Evolutionary conservation across 108 stramenopile genomes (phyloP), one percentile per base, ranked within the genome.

Genomic region (Fistulifera solaris): DNA sequence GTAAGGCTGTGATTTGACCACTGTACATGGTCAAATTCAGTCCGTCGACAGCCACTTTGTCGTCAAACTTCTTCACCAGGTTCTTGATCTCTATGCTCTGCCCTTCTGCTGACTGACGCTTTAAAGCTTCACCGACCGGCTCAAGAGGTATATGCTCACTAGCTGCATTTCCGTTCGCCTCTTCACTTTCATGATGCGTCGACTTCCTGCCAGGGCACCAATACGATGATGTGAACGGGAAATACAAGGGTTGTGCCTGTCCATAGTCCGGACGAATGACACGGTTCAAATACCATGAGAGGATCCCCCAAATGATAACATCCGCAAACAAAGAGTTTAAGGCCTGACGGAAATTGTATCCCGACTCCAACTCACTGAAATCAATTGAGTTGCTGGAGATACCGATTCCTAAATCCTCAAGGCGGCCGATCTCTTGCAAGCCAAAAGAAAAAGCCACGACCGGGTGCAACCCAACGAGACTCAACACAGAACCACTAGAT

Each of bases 201-300:
- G 41, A 40, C 17, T 31, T 58, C 28, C 59, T 52, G 23, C 52
- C 40, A 15, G 63, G 68, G 49, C 66, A 73, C 94, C 94, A 95
- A 54, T 85, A 95, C 21, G 72, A 65, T 7, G 58, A 58, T 3
- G 73, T 68, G 49, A 84, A 81, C 0, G 75, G 81, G 59, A 98
- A 98, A 63, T 89, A 77, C 69, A 61, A 88, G 11, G 87, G 84
- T 8, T 76, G 61, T 0, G 86, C 57, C 27, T 78, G 85, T 5
- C 96, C 96, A 61, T 66, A 95, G 55, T 94, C 96, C 14, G 71
- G 69, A 7, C 57, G 58, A 1, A 93, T 28, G 35, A 90, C 81
- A 17, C 89, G 71, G 43, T 96, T 93, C 12, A 93, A 70, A 58
- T 99, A 99, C 73, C 76, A 96, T 8, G 75, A 72, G 5, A 94